Percentiles rank a stretch among this genome's conserved stretches.
Evolutionary conservation across 768 basidiomycete species (phyloP).

Genomic region (Psilocybe cyanescens): DNA sequence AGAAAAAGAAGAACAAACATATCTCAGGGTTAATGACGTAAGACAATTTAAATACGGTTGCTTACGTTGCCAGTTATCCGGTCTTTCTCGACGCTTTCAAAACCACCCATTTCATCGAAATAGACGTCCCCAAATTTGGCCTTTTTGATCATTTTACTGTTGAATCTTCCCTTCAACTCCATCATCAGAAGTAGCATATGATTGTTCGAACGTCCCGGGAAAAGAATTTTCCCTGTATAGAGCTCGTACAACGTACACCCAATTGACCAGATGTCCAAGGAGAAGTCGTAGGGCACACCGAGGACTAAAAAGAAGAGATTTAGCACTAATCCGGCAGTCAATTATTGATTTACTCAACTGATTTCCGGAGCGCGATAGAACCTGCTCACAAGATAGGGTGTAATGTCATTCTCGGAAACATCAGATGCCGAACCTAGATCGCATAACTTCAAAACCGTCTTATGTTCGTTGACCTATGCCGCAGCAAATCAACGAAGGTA

Average conservation of each 20-base stretch:
- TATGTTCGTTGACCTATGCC: conserved; percentile 88
- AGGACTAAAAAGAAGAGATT: conserved; percentile 61
- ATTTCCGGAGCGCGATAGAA: conserved; percentile 99
- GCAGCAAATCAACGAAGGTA: neutral
- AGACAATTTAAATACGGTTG: conserved; percentile 22
- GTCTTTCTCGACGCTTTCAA: conserved; percentile 83
- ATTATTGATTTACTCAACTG: conserved; percentile 56
- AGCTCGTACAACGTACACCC: conserved; percentile 97
- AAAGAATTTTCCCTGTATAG: conserved; percentile 96
- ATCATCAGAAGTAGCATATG: conserved; percentile 98
- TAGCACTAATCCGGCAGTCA: conserved; percentile 3
- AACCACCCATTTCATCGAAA: conserved; percentile 92
- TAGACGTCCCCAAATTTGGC: conserved; percentile 91
- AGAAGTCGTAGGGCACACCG: conserved; percentile 91
- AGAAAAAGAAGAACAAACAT: neutral
- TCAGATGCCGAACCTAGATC: conserved; percentile 98
- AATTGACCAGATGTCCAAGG: conserved; percentile 95
- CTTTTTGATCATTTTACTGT: conserved; percentile 92
- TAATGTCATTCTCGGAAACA: conserved; percentile 93
- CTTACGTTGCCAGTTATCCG: conserved; percentile 83
- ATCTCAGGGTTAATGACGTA: neutral
- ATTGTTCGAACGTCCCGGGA: conserved; percentile 96
- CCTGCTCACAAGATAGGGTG: conserved; percentile 95
- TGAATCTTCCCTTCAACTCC: conserved; percentile 96
- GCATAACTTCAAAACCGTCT: conserved; percentile 91